phyloP scores from a whole-genome alignment of 805 yeast genomes.

The Metschnikowia kofuensis region DNA sequence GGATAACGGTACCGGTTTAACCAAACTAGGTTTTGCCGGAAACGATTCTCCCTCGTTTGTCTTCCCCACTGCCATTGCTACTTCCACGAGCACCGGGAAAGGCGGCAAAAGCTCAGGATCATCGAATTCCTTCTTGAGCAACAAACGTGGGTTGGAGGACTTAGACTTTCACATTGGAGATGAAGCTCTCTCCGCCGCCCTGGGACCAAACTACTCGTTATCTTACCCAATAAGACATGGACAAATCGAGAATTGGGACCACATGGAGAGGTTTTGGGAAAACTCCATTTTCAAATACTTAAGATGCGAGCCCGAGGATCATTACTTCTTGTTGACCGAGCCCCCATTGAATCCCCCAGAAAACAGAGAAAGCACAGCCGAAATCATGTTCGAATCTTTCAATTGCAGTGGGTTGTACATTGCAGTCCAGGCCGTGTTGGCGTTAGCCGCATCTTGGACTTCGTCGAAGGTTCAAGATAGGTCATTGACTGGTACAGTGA shows the following conservation, averaged over 20 bases:
- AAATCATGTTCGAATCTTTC: constrained; percentile 97
- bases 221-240: constrained; percentile 96
- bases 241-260: constrained; percentile 99
- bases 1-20: constrained; percentile 98
- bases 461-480: constrained; percentile 92
- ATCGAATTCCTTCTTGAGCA: constrained; percentile 44
- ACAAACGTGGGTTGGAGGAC: constrained; percentile 89
- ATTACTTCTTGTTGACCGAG: constrained; percentile 90
- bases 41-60: constrained; percentile 97
- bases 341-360: constrained; percentile 99
- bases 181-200: constrained; percentile 90
- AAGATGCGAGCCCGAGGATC: constrained; percentile 98
- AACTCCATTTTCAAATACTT: constrained; percentile 93
- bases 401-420: constrained; percentile 98
- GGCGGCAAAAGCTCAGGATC: constrained; percentile 36
- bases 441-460: constrained; percentile 99
- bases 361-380: constrained; percentile 97
- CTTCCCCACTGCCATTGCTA: constrained; percentile 94
- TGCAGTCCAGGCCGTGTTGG: constrained; percentile 98
- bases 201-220: constrained; percentile 82
- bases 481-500: constrained; percentile 96
- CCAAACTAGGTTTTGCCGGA: constrained; percentile 97
- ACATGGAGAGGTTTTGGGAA: constrained; percentile 99
- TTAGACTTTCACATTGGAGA: constrained; percentile 93
- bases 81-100: constrained; percentile 51